Conservation (phyloP, 768 basidiomycete species). For the Termitomyces sp. region DNA sequence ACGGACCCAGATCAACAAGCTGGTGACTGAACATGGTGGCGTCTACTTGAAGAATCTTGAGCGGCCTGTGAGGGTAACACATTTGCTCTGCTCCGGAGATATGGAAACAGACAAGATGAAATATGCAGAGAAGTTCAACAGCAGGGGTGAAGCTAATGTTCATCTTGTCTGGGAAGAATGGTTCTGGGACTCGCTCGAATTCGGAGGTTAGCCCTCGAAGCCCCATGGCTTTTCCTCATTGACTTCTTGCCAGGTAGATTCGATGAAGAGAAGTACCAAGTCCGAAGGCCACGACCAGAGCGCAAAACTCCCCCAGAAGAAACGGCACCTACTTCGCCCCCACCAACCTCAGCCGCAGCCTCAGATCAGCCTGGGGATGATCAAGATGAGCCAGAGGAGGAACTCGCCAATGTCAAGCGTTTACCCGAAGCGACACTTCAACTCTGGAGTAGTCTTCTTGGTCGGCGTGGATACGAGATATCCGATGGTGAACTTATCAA, state of each 20-base stretch:
- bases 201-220: constrained; percentile 42
- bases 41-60: constrained; percentile 70
- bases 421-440: constrained; percentile 57
- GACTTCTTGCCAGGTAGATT: constrained; percentile 43
- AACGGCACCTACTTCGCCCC: constrained; percentile 16
- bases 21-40: constrained; percentile 59
- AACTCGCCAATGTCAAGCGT: constrained; percentile 51
- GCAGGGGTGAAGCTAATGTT: constrained; percentile 65
- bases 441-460: constrained; percentile 67
- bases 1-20: constrained; percentile 59
- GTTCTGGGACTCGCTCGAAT: constrained; percentile 90
- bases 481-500: constrained; percentile 52
- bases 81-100: constrained; percentile 72
- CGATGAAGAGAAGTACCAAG: constrained; percentile 56
- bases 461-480: constrained; percentile 62
- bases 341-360: constrained; percentile 16
- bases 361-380: constrained; percentile 14
- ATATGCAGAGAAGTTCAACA: constrained; percentile 72
- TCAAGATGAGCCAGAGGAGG: constrained; percentile 45
- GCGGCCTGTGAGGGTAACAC: constrained; percentile 76
- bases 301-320: constrained; percentile 31
- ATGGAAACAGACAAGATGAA: constrained; percentile 71
- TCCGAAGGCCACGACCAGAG: constrained; percentile 55
- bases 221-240: background rate
- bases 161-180: constrained; percentile 91